phyloP scores from a whole-genome alignment of 345 rosid species.

The Camelina neglecta region DNA sequence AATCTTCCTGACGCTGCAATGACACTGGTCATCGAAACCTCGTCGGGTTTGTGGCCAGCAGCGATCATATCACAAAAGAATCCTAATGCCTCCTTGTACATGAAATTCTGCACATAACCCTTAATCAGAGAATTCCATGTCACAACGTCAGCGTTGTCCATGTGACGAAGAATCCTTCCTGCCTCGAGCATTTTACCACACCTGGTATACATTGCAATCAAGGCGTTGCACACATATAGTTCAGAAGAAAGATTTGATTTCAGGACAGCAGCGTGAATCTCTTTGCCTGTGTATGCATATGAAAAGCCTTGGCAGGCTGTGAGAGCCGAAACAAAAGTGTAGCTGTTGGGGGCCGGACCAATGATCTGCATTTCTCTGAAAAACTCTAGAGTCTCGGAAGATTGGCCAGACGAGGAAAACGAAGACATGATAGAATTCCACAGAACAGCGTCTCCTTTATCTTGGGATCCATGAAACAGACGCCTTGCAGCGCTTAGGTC shows the following conservation, averaged over 20 bases:
- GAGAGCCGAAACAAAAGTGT: conserved; percentile 67
- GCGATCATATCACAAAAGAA: conserved; percentile 54
- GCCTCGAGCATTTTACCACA: conserved; percentile 60
- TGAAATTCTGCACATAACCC: conserved; percentile 66
- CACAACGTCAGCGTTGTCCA: conserved; percentile 57
- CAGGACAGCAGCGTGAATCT: conserved; percentile 68
- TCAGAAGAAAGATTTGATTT: conserved; percentile 53
- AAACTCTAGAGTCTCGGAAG: conserved; percentile 59
- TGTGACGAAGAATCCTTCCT: conserved; percentile 43
- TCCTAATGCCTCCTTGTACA: conserved; percentile 57
- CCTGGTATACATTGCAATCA: conserved; percentile 72
- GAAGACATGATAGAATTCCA: conserved; percentile 87
- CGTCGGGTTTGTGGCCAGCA: conserved; percentile 59
- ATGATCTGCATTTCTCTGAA: conserved; percentile 61
- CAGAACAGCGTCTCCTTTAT: conserved; percentile 60
- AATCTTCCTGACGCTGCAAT: conserved; percentile 66
- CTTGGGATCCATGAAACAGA: conserved; percentile 56
- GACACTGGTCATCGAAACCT: conserved; percentile 59
- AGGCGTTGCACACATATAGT: conserved; percentile 67
- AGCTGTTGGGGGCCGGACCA: conserved; percentile 59
- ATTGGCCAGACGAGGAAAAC: conserved; percentile 54
- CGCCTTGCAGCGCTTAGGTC: conserved; percentile 63
- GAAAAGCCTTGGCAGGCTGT: conserved; percentile 62
- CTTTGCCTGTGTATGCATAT: conserved; percentile 60
- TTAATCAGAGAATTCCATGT: conserved; percentile 71